phyloP scores from a whole-genome alignment of 805 yeast species.

The Groenewaldozyma tartarivorans region DNA sequence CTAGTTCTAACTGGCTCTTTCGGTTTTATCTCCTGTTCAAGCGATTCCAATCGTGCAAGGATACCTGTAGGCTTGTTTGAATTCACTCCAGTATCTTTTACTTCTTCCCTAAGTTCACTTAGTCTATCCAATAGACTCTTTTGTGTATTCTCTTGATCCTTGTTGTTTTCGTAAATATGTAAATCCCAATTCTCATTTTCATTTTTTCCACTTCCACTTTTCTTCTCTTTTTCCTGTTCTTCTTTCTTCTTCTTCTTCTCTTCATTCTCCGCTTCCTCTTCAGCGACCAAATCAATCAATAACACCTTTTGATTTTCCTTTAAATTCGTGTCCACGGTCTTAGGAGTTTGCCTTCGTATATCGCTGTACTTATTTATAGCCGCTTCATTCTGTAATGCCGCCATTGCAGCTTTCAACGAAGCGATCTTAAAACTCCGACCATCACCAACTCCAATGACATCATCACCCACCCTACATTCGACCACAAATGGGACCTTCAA shows the following conservation, averaged over 20 bases:
- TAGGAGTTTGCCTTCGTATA: slow-evolving; percentile 34
- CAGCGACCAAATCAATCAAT: not conserved
- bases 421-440: slow-evolving; percentile 70
- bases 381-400: slow-evolving; percentile 51
- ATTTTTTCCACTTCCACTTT: not conserved
- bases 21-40: no score
- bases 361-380: slow-evolving; percentile 56
- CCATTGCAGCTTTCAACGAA: slow-evolving; percentile 77
- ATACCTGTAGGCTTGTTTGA: not conserved
- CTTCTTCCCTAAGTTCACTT: no score
- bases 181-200: not conserved
- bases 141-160: not conserved
- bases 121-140: not conserved
- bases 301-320: not conserved
- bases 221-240: not conserved
- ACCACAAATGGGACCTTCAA: slow-evolving; percentile 43
- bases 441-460: slow-evolving; percentile 58
- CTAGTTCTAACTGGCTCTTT: not conserved
- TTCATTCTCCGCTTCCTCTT: not conserved
- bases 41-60: no score
- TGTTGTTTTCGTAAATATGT: not conserved
- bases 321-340: not conserved
- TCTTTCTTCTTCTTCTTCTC: not conserved
- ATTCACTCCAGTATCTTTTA: no score
- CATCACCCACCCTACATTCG: slow-evolving; percentile 55